Evolutionary conservation across 257 asterid genomes (phyloP).

Genomic region (Lithospermum erythrorhizon): DNA sequence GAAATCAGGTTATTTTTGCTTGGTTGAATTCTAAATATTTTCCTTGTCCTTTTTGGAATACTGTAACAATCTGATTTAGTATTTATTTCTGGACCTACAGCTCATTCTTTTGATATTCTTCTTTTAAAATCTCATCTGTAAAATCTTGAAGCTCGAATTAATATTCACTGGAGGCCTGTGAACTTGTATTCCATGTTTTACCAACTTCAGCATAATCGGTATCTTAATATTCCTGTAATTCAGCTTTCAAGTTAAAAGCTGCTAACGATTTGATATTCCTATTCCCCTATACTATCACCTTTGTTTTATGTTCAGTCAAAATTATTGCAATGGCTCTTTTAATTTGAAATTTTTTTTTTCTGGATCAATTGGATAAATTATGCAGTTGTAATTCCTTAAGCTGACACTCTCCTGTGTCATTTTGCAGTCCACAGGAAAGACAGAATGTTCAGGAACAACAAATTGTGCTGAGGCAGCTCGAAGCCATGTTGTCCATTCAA

Average conservation of each 20-base stretch:
- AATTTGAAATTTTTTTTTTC: not conserved
- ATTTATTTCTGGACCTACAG: too few species aligned
- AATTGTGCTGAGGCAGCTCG: conserved; percentile 80
- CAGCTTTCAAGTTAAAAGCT: too few species aligned
- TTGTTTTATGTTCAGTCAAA: too few species aligned
- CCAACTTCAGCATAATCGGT: too few species aligned
- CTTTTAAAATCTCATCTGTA: too few species aligned
- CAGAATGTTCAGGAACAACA: conserved; percentile 70
- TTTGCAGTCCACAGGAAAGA: conserved; percentile 80
- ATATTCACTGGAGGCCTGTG: too few species aligned
- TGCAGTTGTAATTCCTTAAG: not conserved
- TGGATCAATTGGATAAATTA: not conserved
- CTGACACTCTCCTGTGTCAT: not conserved
- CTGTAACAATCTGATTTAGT: not conserved
- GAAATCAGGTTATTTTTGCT: conserved; percentile 56
- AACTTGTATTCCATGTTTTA: too few species aligned
- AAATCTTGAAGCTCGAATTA: too few species aligned
- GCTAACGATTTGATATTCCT: too few species aligned
- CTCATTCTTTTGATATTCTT: too few species aligned
- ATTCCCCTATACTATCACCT: too few species aligned
- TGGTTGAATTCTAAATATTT: not conserved
- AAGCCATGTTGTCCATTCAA: conserved; percentile 66
- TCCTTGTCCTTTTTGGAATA: not conserved
- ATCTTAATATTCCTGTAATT: too few species aligned
- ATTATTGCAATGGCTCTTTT: not conserved